Percentiles rank a stretch among this genome's conserved stretches.
phyloP scores from a whole-genome alignment of 257 asterid genomes.

The Cinchona pubescens region DNA sequence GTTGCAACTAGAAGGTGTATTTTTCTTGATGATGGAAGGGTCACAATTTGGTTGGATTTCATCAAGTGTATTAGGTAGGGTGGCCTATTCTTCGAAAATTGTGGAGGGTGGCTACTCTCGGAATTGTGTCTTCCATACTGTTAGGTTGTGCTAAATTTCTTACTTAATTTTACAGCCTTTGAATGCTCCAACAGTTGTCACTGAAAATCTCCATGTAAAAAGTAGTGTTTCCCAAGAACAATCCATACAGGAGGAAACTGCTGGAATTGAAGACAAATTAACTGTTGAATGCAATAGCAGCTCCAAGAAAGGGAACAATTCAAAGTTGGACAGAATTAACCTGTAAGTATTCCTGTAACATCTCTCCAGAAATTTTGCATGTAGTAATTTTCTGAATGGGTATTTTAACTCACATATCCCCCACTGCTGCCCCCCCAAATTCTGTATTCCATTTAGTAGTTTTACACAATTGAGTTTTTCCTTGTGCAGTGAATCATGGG shows the following conservation, averaged over 20 bases:
- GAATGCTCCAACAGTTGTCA: constrained; percentile 5
- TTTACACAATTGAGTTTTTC: not conserved
- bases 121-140: not conserved
- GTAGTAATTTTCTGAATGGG: not conserved
- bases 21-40: not conserved
- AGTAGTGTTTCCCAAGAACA: constrained; percentile 21
- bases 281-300: constrained; percentile 26
- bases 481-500: constrained; percentile 58
- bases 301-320: constrained; percentile 30
- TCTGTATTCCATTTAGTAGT: not conserved
- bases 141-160: constrained; percentile 8
- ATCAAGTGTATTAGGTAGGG: not conserved
- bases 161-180: constrained; percentile 12
- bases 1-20: not conserved
- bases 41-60: not conserved
- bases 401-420: not conserved
- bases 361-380: not conserved
- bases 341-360: constrained; percentile 43
- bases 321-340: constrained; percentile 53
- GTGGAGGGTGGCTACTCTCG: not conserved
- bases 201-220: not conserved
- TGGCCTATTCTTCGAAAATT: not conserved
- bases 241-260: constrained; percentile 23
- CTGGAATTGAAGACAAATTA: constrained; percentile 25
- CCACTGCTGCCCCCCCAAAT: not conserved